These are phyloP conservation scores for Vigna hirtella DNA, from an alignment of 306 rosid species.

Conservation along the genomic window DNA sequence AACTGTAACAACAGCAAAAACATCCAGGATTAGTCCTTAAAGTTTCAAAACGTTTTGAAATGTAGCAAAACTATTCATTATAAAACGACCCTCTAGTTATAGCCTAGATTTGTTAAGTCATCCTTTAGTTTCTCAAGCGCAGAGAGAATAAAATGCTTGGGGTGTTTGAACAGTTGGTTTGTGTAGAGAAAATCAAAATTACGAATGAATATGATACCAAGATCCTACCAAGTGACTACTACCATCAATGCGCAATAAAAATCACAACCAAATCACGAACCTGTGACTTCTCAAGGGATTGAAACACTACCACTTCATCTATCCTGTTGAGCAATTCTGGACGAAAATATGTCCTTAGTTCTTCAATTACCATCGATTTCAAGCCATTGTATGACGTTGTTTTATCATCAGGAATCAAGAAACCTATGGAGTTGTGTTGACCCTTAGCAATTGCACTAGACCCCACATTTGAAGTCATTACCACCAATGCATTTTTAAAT, in stretches of 20 bases:
- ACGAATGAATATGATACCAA: neutral
- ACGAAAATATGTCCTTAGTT: slow-evolving; percentile 84
- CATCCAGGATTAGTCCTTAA: neutral
- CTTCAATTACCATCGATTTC: slow-evolving; percentile 81
- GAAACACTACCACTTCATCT: slow-evolving; percentile 93
- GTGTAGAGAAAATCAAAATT: slow-evolving; percentile 21
- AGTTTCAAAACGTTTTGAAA: neutral
- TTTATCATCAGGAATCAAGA: slow-evolving; percentile 68
- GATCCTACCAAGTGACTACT: slow-evolving; percentile 3
- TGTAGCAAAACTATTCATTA: neutral
- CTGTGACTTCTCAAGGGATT: slow-evolving; percentile 80
- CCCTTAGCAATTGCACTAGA: slow-evolving; percentile 88
- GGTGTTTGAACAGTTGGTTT: neutral
- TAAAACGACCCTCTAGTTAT: neutral
- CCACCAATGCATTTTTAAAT: slow-evolving; percentile 83
- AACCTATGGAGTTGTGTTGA: slow-evolving; percentile 66
- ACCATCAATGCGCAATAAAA: slow-evolving; percentile 5
- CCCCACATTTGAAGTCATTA: slow-evolving; percentile 96
- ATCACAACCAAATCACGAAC: slow-evolving; percentile 51
- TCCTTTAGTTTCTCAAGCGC: neutral
- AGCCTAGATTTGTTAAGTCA: slow-evolving; percentile 18
- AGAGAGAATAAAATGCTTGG: neutral
- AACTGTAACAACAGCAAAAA: slow-evolving; percentile 54
- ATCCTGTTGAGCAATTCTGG: slow-evolving; percentile 93
- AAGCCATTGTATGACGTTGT: slow-evolving; percentile 68